Evolutionary conservation across 2,329 filamentous ascomycete species (phyloP), one percentile per base, ranked within the genome.

Genomic region (Trichoderma arundinaceum): DNA sequence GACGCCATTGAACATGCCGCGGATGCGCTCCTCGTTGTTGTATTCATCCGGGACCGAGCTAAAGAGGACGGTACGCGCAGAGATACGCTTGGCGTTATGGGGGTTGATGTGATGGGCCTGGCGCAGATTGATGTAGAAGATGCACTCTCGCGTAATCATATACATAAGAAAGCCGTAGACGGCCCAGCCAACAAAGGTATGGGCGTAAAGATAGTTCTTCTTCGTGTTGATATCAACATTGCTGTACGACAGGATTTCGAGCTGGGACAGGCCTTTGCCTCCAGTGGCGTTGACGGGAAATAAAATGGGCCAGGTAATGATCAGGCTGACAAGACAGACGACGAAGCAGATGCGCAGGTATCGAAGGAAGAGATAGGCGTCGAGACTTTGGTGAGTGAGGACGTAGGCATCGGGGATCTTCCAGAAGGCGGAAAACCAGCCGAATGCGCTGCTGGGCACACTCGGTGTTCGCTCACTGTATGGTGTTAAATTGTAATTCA

Each of bases 61-160:
- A 77, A 97, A 96, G n/a, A 99, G 86, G 7, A 98, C 93, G 1
- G 94, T 97, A 33, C 93, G 88, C 0, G 94, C 93, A 0, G 94
- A 97, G 48, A 98, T 88, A 17, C 94, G 90, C 70, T 89, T 90
- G 33, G 92, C 86, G 74, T 96, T 94, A 58, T 91, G 83, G 1
- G 92, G 92, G 2, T 92, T 92, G 65, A 96, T 83, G n/a, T 94
- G 87, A 80, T 96, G 98, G 0, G 94, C 94, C 79, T 98, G 95
- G 69, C 94, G 91, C 60, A 98, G 80, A 72, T 96, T 96, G 80
- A 97, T 92, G 77, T 93, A 96, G 84, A 90, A 98, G 72, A 99
- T 90, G 74, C 89, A 89, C 78, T 99, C 95, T 68, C 95, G 88
- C 35, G 92, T 92, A 63, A 99, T 88, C 73, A 92, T 92, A 78